phyloP scores from a whole-genome alignment of 108 stramenopile genomes.

The Schizochytrium sp. region DNA sequence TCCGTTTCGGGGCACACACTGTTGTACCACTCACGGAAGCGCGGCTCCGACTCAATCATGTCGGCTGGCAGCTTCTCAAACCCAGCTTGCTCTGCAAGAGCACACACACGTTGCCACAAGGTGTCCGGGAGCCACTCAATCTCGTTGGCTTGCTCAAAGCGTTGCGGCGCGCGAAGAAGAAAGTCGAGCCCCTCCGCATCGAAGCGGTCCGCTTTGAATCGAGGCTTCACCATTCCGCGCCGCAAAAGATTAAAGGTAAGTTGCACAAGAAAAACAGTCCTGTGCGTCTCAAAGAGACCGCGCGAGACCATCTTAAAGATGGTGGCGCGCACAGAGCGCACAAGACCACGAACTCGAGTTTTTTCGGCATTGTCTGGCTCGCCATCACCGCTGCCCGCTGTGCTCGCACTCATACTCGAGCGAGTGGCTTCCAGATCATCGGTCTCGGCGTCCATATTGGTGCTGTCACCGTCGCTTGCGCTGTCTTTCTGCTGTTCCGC shows the following conservation, averaged over 20 bases:
- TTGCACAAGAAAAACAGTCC: constrained; percentile 29
- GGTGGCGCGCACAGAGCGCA: constrained; percentile 16
- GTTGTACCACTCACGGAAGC: constrained; percentile 44
- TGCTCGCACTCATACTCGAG: background rate
- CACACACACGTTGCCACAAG: constrained; percentile 14
- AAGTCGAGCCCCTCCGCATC: constrained; percentile 32
- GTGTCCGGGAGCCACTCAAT: constrained; percentile 42
- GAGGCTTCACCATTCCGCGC: background rate
- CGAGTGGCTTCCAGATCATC: background rate
- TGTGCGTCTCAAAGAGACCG: constrained; percentile 46
- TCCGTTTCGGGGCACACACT: constrained; percentile 29
- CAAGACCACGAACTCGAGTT: constrained; percentile 15
- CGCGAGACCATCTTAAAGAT: constrained; percentile 39
- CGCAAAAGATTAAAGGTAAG: constrained; percentile 28
- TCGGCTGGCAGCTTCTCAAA: constrained; percentile 31
- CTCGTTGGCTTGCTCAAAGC: constrained; percentile 28
- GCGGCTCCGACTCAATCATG: constrained; percentile 29
- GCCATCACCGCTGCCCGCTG: background rate
- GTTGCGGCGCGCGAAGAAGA: constrained; percentile 27
- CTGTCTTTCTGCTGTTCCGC: too few species aligned
- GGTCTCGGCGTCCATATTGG: background rate
- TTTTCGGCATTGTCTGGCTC: background rate
- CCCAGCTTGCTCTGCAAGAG: background rate
- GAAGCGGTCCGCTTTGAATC: constrained; percentile 6
- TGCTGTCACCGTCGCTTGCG: background rate